Evolutionary conservation across 108 stramenopile species (phyloP), one percentile per base, ranked within the genome.

Genomic region (Asterionellopsis glacialis): DNA sequence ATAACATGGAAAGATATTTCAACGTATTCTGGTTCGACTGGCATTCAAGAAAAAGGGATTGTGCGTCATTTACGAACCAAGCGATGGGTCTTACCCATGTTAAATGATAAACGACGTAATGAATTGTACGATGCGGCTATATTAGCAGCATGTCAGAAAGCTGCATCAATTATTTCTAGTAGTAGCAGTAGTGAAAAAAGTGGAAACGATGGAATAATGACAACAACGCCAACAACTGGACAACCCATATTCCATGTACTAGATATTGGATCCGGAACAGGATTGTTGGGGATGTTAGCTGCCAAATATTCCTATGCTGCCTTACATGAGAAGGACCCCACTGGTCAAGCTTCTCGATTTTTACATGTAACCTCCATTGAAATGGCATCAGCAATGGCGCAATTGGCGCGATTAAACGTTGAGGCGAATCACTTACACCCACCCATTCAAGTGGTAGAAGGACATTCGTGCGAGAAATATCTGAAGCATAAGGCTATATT

Each of bases 31-130:
- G 13, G 21, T 40, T 43, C 41, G 9, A 21, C 21, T 48, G 24
- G 52, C 1, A 33, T 33, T 33, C 47, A 48, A 48, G 61, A 42
- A 11, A 38, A 33, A 16, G 49, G 40, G 15, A 50, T 50, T 11
- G 43, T 59, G 0, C 70, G 80, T 15, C 87, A 88, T 53, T 63
- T 93, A 18, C 62, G 77, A 18, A 88, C 91, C 18, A 93, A 93
- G 58, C 70, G 55, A 65, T 93, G 91, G 91, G 70, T 81, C 13
- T 74, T 93, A 27, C 91, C 91, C 51, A 93, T 93, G 91, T 70
- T 93, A 25, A 93, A 93, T 52, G 91, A 93, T 70, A 48, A 57
- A 39, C 40, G 60, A 11, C 76, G 91, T 1, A 93, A 89, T 60
- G 43, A 63, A 21, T 13, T 76, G 55, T 93, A 89, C 70, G 69